Percentiles rank a stretch among this genome's conserved stretches.
These are phyloP conservation scores for Termitomyces sp. DNA, from an alignment of 768 basidiomycete species.

Conservation along the genomic window DNA sequence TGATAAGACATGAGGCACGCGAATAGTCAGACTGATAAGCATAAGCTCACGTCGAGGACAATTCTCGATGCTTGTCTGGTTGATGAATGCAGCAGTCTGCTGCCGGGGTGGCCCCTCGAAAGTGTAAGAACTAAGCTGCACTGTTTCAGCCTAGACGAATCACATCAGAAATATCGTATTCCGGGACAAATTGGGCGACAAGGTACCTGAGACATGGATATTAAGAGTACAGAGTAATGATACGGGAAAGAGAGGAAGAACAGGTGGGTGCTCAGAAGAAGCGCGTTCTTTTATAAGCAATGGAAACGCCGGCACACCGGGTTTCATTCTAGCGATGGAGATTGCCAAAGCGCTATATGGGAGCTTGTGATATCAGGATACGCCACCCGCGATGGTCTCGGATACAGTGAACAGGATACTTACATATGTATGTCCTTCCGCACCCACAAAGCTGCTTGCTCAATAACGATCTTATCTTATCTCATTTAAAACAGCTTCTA, in stretches of 20 bases:
- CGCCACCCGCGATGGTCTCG: constrained; percentile 5
- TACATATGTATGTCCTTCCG: background rate
- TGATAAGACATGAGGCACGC: background rate
- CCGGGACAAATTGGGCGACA: background rate
- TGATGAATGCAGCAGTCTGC: background rate
- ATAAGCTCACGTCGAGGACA: constrained; percentile 6
- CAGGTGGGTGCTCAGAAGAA: background rate
- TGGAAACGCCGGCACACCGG: constrained; percentile 2
- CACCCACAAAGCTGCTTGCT: background rate
- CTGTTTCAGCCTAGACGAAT: background rate
- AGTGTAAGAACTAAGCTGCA: background rate
- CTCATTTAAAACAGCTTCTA: background rate
- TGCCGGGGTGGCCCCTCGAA: constrained; percentile 1
- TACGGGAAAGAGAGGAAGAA: background rate
- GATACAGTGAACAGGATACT: background rate
- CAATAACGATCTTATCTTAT: constrained; percentile 6
- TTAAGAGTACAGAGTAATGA: background rate
- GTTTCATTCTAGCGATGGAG: constrained; percentile 8
- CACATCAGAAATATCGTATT: background rate
- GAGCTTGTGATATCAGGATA: background rate
- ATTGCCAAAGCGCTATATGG: background rate
- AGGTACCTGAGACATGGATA: constrained; percentile 9
- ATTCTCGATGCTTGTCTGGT: background rate
- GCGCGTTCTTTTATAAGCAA: constrained; percentile 6
- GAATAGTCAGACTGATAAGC: background rate